Percentiles rank a stretch among this genome's conserved stretches.
These are phyloP conservation scores for Colletotrichum filicis DNA, from an alignment of 2,329 filamentous ascomycete genomes.

Conservation along the genomic window DNA sequence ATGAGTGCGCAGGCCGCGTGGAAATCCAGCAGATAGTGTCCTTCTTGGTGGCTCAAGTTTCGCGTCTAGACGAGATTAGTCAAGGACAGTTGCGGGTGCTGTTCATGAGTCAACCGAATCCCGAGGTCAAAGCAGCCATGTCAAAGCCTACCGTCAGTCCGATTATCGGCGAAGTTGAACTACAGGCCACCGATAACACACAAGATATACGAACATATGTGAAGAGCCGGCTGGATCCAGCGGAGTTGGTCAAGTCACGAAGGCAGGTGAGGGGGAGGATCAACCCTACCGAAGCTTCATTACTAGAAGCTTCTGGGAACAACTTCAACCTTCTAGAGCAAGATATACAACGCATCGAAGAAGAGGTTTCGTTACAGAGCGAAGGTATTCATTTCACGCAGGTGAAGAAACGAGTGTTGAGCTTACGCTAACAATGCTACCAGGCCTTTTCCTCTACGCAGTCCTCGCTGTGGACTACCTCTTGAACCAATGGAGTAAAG, in stretches of 20 bases:
- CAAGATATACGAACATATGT: constrained; percentile 28
- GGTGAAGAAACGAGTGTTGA: background rate
- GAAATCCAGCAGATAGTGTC: constrained; percentile 43
- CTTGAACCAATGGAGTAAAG: constrained; percentile 36
- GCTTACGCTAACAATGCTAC: background rate
- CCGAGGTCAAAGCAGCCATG: constrained; percentile 41
- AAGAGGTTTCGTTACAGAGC: constrained; percentile 22
- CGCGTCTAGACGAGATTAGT: constrained; percentile 36
- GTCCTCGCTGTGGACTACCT: constrained; percentile 44
- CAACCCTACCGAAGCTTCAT: background rate
- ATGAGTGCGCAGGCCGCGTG: constrained; percentile 47
- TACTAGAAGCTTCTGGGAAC: too few species aligned
- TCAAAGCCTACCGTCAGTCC: constrained; percentile 16
- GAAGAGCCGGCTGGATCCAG: constrained; percentile 2
- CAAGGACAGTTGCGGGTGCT: constrained; percentile 43
- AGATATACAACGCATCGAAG: constrained; percentile 6
- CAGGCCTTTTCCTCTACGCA: constrained; percentile 47
- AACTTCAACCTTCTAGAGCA: constrained; percentile 6
- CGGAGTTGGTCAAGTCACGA: background rate
- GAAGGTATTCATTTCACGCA: constrained; percentile 11
- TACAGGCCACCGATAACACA: constrained; percentile 35
- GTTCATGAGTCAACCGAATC: constrained; percentile 45
- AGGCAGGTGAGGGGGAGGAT: background rate
- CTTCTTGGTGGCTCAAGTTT: constrained; percentile 41
- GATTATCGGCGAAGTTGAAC: constrained; percentile 44